Evolutionary conservation across 495 filamentous ascomycete genomes (phyloP).

Genomic region (Xylaria grammica): DNA sequence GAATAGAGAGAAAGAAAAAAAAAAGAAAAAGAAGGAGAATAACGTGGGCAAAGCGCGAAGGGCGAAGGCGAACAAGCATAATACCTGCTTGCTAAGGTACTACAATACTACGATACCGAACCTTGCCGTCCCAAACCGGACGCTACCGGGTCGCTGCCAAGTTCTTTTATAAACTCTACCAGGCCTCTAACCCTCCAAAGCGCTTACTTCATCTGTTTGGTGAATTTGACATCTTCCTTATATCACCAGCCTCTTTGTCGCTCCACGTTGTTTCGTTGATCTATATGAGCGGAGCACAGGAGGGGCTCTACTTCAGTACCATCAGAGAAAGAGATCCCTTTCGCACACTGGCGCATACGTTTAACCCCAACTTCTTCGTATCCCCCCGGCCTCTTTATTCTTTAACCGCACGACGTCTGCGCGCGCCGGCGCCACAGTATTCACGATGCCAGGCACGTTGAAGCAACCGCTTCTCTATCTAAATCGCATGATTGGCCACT

Average conservation of each 20-base stretch:
- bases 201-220: neutral
- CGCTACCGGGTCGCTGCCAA: neutral
- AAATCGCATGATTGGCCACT: slow-evolving; percentile 50
- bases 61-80: neutral
- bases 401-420: neutral
- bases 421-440: neutral
- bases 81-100: neutral
- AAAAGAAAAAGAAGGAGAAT: no score
- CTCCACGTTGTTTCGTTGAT: neutral
- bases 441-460: slow-evolving; percentile 44
- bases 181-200: neutral
- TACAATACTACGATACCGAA: no score
- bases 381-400: neutral
- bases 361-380: neutral
- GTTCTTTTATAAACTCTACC: slow-evolving; percentile 12
- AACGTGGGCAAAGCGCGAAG: neutral
- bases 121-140: neutral
- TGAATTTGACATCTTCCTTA: neutral
- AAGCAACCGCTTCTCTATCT: slow-evolving; percentile 51
- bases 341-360: neutral
- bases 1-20: no score
- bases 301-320: neutral
- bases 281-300: neutral
- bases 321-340: neutral
- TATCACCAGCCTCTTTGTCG: neutral